phyloP scores from a whole-genome alignment of 805 yeast species.

The Lipomyces spencermartinsiae region DNA sequence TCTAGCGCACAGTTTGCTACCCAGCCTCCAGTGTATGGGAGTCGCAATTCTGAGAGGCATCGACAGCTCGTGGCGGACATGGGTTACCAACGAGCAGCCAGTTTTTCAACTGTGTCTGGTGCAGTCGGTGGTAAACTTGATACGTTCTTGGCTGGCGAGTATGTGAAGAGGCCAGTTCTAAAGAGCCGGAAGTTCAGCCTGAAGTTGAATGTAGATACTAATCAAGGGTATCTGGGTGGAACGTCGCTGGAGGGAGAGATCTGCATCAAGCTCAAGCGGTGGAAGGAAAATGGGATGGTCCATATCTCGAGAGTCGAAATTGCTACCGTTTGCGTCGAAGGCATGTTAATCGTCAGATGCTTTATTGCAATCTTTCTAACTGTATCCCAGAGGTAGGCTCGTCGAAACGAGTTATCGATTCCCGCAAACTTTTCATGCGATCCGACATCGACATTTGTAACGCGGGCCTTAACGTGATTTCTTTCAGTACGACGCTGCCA shows the following conservation, averaged over 20 bases:
- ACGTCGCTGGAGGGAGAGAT: conserved; percentile 5
- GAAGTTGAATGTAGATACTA: conserved; percentile 14
- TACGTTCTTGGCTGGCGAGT: conserved; percentile 14
- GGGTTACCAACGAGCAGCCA: conserved; percentile 3
- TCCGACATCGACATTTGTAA: neutral
- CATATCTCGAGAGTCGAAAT: conserved; percentile 5
- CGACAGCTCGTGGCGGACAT: neutral
- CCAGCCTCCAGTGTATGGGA: conserved; percentile 3
- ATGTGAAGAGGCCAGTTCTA: conserved; percentile 4
- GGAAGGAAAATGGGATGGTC: neutral
- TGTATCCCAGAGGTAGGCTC: conserved; percentile 11
- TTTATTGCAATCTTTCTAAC: neutral
- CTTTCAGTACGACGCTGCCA: conserved; percentile 4
- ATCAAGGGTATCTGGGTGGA: conserved; percentile 15
- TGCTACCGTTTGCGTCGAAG: conserved; percentile 6
- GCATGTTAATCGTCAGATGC: neutral
- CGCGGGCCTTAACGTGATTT: conserved; percentile 1
- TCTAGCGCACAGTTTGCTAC: conserved; percentile 1
- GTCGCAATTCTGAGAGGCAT: neutral
- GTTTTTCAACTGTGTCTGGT: neutral
- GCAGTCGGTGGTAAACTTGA: neutral
- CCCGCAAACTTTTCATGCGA: neutral
- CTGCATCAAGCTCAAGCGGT: conserved; percentile 9
- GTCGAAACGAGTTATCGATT: conserved; percentile 11
- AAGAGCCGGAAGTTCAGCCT: neutral